Base-by-base conservation (phyloP, 495 filamentous ascomycete species). In the Daldinia decipiens region DNA sequence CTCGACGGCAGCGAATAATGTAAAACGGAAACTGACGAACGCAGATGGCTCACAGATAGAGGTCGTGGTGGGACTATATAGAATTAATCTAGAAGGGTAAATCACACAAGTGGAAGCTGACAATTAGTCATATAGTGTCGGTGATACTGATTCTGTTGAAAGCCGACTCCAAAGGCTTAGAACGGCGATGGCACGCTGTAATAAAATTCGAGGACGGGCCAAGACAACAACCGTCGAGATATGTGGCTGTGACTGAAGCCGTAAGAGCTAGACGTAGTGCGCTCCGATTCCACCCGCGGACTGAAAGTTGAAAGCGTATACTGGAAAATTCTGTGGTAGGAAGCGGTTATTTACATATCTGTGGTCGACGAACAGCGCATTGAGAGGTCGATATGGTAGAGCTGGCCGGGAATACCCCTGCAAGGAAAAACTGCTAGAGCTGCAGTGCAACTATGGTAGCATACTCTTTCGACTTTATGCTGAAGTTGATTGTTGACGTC, bases 1-100 rank as follows among this genome's bases (percentile, higher is more conserved):
- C 61, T 77, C 80, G 73, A 76, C 80, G 53, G 77, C 78, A 73
- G 77, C 76, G 77, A 75, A 69, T 54, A 64, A 72, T 53, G 64
- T 62, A 55, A 65, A 72, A 38, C 50, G 56, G 65, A 60, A 40
- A 53, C 61, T 51, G 56, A 61, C 32, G 29, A 19, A 36, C 36
- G 55, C 62, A 56, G 34, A 39, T 40, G 63, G 59, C 52, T 52
- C 39, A 53, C 55, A 21, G 57, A 29, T 60, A 34, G 71, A 70
- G 65, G 45, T 27, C 62, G 52, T 57, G 43, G 59, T 47, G 47
- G 63, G 36, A 52, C 71, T 76, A 72, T 74, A 76, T 72, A 73
- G 56, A 61, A 66, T 66, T 47, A 53, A 52, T 24, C 19, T 51
- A 52, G 31, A 55, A 64, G 62, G 43, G 29, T 5, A 43, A 59